phyloP scores from a whole-genome alignment of 1,139 yeast species.

The Taiozyma sp. region DNA sequence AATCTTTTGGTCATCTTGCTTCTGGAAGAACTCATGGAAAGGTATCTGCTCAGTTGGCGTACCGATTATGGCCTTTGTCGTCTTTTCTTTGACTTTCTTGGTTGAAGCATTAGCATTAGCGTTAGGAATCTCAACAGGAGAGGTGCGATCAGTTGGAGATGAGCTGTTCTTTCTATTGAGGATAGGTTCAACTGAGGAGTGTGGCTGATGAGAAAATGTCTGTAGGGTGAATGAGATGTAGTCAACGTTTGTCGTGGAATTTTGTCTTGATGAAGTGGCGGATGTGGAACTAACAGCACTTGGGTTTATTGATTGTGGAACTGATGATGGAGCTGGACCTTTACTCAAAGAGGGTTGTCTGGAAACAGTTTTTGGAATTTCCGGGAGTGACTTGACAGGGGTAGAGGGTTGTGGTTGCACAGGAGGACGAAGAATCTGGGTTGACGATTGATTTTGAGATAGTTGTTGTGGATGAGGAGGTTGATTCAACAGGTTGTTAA shows the following conservation, averaged over 20 bases:
- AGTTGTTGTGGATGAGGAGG: slow-evolving; percentile 3
- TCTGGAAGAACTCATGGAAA: slow-evolving; percentile 63
- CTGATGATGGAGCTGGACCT: not conserved
- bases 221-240: slow-evolving; percentile 19
- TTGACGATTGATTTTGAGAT: not conserved
- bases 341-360: slow-evolving; percentile 7
- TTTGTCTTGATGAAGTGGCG: slow-evolving; percentile 21
- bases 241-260: slow-evolving; percentile 18
- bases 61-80: slow-evolving; percentile 34
- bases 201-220: slow-evolving; percentile 3
- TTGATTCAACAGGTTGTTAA: slow-evolving; percentile 12
- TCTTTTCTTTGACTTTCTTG: slow-evolving; percentile 22
- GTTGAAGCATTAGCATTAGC: not conserved
- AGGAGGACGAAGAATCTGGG: slow-evolving; percentile 8
- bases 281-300: slow-evolving; percentile 16
- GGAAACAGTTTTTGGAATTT: slow-evolving; percentile 2
- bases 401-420: not conserved
- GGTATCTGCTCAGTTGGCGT: slow-evolving; percentile 68
- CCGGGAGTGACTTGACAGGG: not conserved
- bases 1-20: slow-evolving; percentile 74
- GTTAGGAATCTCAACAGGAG: slow-evolving; percentile 3
- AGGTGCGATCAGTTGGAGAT: slow-evolving; percentile 2
- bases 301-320: slow-evolving; percentile 13
- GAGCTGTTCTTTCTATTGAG: not conserved
- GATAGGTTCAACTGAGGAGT: not conserved